Percentiles rank a stretch among this genome's conserved stretches.
Conservation (phyloP, 768 basidiomycete genomes). For the Rhodotorula graminis region DNA sequence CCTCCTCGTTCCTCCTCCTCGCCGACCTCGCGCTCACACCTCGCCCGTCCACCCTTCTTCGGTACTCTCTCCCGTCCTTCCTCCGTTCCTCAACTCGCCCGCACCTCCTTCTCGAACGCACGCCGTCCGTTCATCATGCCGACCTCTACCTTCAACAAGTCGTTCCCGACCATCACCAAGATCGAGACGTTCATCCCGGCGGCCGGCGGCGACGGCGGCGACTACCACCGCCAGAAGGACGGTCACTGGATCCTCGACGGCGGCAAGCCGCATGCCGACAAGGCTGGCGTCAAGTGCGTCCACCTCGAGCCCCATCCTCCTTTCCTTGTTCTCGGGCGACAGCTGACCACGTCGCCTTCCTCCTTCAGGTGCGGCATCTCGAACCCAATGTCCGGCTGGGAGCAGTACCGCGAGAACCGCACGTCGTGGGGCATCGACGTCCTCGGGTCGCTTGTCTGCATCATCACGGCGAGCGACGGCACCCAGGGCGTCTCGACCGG, state of each 20-base stretch:
- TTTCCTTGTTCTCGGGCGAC: not conserved
- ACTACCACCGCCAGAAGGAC: conserved; percentile 46
- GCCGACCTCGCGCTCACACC: too few relatives aligned
- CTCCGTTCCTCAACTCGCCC: not conserved
- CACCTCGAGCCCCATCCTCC: too few relatives aligned
- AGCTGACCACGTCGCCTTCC: too few relatives aligned
- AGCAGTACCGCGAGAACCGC: conserved; percentile 45
- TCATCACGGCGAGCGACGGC: conserved; percentile 49
- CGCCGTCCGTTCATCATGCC: not conserved
- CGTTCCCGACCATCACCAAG: conserved; percentile 40
- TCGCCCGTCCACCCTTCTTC: too few relatives aligned
- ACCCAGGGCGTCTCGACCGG: conserved; percentile 39
- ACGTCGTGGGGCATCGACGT: conserved; percentile 50
- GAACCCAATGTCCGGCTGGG: conserved; percentile 48
- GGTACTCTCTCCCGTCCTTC: not conserved
- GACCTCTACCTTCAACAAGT: not conserved
- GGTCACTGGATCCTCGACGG: conserved; percentile 48
- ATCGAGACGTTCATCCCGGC: conserved; percentile 49
- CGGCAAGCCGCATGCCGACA: not conserved
- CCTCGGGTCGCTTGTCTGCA: conserved; percentile 49
- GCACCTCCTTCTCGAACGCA: too few relatives aligned
- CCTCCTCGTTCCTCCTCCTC: too few relatives aligned
- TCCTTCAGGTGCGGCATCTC: conserved; percentile 41
- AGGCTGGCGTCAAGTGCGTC: conserved; percentile 42
- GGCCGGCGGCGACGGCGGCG: conserved; percentile 47